These are phyloP conservation scores for Malassezia sympodialis DNA, from an alignment of 1,284 basidiomycete species.

Conservation along the genomic window DNA sequence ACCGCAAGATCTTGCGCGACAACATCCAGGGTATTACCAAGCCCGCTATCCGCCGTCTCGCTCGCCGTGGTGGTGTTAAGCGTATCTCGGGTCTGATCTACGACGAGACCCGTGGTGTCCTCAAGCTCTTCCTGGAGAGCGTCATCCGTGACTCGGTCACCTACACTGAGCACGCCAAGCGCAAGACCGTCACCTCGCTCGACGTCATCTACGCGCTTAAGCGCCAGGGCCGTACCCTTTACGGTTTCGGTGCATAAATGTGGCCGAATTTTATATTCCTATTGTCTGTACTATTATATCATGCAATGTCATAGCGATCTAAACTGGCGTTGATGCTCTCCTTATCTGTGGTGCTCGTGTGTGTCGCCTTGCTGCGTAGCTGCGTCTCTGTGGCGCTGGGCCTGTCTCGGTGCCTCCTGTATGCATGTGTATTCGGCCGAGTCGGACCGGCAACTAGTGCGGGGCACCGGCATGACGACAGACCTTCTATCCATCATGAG, in stretches of 20 bases:
- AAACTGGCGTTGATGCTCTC: not conserved
- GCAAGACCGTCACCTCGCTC: conserved; percentile 80
- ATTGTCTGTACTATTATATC: conserved; percentile 17
- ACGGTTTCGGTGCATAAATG: conserved; percentile 53
- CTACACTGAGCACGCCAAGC: conserved; percentile 90
- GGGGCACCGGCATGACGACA: not conserved
- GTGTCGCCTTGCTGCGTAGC: no score
- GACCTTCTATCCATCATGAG: conserved; percentile 8
- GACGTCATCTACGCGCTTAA: conserved; percentile 90
- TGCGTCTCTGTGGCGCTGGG: no score
- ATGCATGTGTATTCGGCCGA: no score
- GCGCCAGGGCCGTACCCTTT: conserved; percentile 66
- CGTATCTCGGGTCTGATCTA: conserved; percentile 73
- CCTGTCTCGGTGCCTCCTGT: no score
- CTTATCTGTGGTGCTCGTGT: not conserved
- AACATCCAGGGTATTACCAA: conserved; percentile 63
- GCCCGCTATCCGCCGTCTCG: conserved; percentile 87
- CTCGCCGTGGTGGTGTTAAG: conserved; percentile 64
- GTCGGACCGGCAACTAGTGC: not conserved
- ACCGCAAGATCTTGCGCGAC: conserved; percentile 47
- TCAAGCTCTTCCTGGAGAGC: conserved; percentile 68
- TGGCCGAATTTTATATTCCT: not conserved
- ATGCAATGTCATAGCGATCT: conserved; percentile 11
- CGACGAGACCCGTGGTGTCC: conserved; percentile 80
- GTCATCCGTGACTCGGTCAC: conserved; percentile 81